phyloP scores from a whole-genome alignment of 2,329 filamentous ascomycete genomes.

The Alternaria sp. region DNA sequence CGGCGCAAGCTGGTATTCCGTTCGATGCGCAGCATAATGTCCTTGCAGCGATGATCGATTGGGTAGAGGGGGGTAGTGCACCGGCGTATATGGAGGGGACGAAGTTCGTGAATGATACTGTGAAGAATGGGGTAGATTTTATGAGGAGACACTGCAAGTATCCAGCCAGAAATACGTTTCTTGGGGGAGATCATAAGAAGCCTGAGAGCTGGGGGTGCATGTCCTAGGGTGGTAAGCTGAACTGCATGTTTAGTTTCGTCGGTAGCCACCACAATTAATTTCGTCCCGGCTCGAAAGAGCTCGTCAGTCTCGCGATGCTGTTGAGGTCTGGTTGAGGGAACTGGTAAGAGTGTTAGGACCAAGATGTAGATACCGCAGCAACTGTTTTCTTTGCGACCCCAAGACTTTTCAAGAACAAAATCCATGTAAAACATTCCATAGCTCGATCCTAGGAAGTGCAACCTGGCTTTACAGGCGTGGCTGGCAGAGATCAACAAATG shows the following conservation, averaged over 20 bases:
- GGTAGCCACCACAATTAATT: no score
- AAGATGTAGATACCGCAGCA: no score
- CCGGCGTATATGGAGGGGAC: conserved; percentile 49
- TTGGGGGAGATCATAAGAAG: conserved; percentile 37
- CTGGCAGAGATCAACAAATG: neutral
- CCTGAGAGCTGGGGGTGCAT: conserved; percentile 34
- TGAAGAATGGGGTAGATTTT: conserved; percentile 53
- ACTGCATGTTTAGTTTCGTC: no score
- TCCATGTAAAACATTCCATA: neutral
- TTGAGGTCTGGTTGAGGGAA: no score
- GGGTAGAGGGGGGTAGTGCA: conserved; percentile 53
- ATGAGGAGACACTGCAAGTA: conserved; percentile 59
- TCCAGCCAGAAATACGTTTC: conserved; percentile 13
- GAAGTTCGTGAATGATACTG: conserved; percentile 50
- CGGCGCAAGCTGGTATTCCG: conserved; percentile 25
- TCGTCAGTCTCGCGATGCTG: no score
- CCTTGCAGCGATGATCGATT: conserved; percentile 55
- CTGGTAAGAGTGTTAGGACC: no score
- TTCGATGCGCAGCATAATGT: conserved; percentile 30
- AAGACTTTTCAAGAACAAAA: no score
- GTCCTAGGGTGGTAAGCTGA: neutral
- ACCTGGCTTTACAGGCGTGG: neutral
- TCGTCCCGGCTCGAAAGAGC: no score
- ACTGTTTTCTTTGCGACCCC: no score
- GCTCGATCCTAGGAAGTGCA: neutral